These are phyloP conservation scores for Cryptococcus depauperatus DNA, from an alignment of 1,284 basidiomycete genomes.

Conservation along the genomic window DNA sequence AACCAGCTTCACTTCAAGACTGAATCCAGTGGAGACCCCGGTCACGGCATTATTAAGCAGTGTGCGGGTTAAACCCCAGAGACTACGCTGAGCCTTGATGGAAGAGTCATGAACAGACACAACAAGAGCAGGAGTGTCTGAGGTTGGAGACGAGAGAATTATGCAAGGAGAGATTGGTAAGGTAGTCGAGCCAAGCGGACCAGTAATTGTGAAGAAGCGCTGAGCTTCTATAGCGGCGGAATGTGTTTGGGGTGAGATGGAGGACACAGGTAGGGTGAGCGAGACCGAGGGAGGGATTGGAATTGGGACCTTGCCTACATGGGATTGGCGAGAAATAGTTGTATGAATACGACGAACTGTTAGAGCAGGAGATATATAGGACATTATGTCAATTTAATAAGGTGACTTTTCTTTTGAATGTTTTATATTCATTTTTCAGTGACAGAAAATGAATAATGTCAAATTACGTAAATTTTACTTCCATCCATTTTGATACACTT, in stretches of 20 bases:
- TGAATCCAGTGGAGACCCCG: slow-evolving; percentile 85
- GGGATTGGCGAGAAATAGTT: slow-evolving; percentile 37
- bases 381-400: too few relatives aligned
- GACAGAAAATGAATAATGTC: not conserved
- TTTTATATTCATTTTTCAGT: too few relatives aligned
- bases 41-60: slow-evolving; percentile 80
- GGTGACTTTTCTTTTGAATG: too few relatives aligned
- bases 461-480: not conserved
- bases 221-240: slow-evolving; percentile 17
- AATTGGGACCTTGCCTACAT: slow-evolving; percentile 76
- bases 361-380: not conserved
- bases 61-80: slow-evolving; percentile 90
- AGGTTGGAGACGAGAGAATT: slow-evolving; percentile 36
- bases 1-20: slow-evolving; percentile 73
- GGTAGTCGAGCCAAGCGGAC: slow-evolving; percentile 65
- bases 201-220: slow-evolving; percentile 50
- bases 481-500: not conserved
- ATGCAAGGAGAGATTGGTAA: slow-evolving; percentile 62
- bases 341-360: slow-evolving; percentile 24
- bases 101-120: slow-evolving; percentile 64
- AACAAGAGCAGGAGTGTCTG: slow-evolving; percentile 16
- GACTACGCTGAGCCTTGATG: slow-evolving; percentile 67
- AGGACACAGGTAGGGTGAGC: slow-evolving; percentile 46
- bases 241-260: slow-evolving; percentile 27
- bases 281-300: slow-evolving; percentile 60